Evolutionary conservation across 176 grass and related monocot species (phyloP).

Genomic region (Oryza meyeriana): DNA sequence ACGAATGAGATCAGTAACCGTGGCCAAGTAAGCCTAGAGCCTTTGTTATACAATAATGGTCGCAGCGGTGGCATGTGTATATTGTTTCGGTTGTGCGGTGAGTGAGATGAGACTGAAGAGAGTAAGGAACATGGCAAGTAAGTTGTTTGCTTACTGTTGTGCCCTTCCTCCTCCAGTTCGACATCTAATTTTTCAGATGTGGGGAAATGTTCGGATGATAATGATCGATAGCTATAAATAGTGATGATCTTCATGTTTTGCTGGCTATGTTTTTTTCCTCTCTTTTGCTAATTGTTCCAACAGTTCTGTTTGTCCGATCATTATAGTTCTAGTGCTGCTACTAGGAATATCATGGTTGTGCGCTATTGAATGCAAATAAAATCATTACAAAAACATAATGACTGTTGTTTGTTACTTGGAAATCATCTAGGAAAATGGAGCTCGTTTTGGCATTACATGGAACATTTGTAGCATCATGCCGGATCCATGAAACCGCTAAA

Average conservation of each 20-base stretch:
- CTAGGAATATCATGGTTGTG: background rate
- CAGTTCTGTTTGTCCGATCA: slow-evolving; percentile 9
- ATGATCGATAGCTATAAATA: slow-evolving; percentile 32
- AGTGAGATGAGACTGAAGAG: slow-evolving; percentile 13
- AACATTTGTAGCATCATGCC: background rate
- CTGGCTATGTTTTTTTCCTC: slow-evolving; percentile 1
- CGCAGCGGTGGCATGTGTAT: slow-evolving; percentile 39
- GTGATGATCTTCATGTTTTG: slow-evolving; percentile 25
- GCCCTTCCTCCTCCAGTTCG: slow-evolving; percentile 17
- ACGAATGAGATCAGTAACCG: slow-evolving; percentile 22
- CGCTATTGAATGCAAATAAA: background rate
- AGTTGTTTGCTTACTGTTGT: slow-evolving; percentile 28
- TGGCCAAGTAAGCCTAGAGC: slow-evolving; percentile 19
- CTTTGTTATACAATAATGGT: slow-evolving; percentile 37
- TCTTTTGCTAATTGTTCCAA: background rate
- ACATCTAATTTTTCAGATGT: slow-evolving; percentile 42
- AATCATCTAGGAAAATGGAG: background rate
- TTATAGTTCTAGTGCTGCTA: background rate
- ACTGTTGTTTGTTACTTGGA: background rate
- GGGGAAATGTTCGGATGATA: slow-evolving; percentile 29
- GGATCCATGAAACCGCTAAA: background rate
- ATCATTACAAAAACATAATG: too few species aligned
- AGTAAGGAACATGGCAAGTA: slow-evolving; percentile 2
- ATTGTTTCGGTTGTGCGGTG: slow-evolving; percentile 29
- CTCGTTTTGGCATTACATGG: background rate